Evolutionary conservation across 345 rosid genomes (phyloP).

Genomic region (Gossypium anomalum): DNA sequence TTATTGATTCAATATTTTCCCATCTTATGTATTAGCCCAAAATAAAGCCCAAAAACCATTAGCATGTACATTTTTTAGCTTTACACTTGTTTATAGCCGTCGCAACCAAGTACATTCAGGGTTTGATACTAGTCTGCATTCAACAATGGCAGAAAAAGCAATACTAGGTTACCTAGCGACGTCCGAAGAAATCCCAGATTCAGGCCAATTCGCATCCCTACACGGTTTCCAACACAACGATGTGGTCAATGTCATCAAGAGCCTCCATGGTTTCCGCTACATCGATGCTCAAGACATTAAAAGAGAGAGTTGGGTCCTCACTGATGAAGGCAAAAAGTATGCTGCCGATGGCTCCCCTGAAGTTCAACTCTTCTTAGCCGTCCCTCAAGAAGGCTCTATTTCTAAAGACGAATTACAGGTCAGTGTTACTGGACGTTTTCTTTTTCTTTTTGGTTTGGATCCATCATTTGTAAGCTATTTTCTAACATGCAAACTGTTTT

Average conservation of each 20-base stretch:
- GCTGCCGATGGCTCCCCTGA: constrained; percentile 80
- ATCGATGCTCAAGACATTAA: constrained; percentile 70
- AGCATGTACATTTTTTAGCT: too few species aligned
- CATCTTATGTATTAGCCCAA: too few species aligned
- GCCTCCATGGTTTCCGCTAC: constrained; percentile 69
- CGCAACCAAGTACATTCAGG: too few species aligned
- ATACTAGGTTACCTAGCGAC: not conserved
- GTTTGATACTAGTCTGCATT: too few species aligned
- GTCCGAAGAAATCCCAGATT: not conserved
- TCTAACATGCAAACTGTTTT: constrained; percentile 4
- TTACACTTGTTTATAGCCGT: too few species aligned
- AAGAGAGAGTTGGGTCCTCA: constrained; percentile 68
- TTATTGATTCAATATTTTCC: too few species aligned
- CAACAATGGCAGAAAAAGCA: not conserved
- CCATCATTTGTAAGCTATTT: not conserved
- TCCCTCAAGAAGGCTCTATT: constrained; percentile 63
- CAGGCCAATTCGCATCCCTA: not conserved
- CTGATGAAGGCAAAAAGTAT: constrained; percentile 76
- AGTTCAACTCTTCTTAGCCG: constrained; percentile 67
- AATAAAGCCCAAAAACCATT: too few species aligned
- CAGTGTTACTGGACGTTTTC: not conserved
- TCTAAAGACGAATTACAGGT: constrained; percentile 75
- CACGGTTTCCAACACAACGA: not conserved
- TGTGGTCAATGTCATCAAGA: not conserved
- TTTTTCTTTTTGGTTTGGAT: not conserved